These are phyloP conservation scores for Boletus reticuloceps DNA, from an alignment of 768 basidiomycete genomes.

Conservation along the genomic window DNA sequence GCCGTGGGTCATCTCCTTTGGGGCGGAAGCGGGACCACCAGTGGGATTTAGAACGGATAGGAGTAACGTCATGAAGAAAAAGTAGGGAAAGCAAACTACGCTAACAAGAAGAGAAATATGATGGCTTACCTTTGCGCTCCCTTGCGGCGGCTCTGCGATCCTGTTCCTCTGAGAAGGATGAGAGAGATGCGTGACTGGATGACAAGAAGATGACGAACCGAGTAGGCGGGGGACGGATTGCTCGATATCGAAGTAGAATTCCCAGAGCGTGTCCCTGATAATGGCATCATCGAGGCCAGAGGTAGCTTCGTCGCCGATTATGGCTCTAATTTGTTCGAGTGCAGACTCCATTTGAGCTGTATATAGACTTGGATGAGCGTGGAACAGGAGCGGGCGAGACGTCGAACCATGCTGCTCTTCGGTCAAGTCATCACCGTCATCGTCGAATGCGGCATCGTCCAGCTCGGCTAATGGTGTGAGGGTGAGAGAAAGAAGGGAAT, in stretches of 20 bases:
- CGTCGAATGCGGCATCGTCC: slow-evolving; percentile 76
- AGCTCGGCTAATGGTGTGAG: slow-evolving; percentile 63
- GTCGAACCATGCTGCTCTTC: slow-evolving; percentile 73
- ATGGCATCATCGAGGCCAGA: slow-evolving; percentile 71
- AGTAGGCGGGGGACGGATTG: slow-evolving; percentile 71
- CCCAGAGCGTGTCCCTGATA: slow-evolving; percentile 82
- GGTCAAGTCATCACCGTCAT: slow-evolving; percentile 80
- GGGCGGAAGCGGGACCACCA: slow-evolving; percentile 37
- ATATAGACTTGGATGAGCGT: slow-evolving; percentile 11
- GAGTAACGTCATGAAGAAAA: slow-evolving; percentile 31
- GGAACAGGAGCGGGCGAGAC: neutral
- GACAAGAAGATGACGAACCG: slow-evolving; percentile 46
- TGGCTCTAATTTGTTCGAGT: slow-evolving; percentile 60
- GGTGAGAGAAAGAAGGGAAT: neutral
- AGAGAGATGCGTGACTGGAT: neutral
- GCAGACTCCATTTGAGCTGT: slow-evolving; percentile 68
- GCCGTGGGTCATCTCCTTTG: slow-evolving; percentile 40
- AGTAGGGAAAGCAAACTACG: slow-evolving; percentile 34
- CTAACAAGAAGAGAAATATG: slow-evolving; percentile 23
- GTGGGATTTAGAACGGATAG: slow-evolving; percentile 29
- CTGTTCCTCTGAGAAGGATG: slow-evolving; percentile 56
- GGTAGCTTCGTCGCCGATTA: slow-evolving; percentile 63
- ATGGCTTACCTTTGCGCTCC: slow-evolving; percentile 83
- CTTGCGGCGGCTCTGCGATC: slow-evolving; percentile 57
- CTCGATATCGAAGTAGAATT: slow-evolving; percentile 83